Base-by-base conservation (phyloP, 2,329 filamentous ascomycete genomes). In the Nemania bipapillata region DNA sequence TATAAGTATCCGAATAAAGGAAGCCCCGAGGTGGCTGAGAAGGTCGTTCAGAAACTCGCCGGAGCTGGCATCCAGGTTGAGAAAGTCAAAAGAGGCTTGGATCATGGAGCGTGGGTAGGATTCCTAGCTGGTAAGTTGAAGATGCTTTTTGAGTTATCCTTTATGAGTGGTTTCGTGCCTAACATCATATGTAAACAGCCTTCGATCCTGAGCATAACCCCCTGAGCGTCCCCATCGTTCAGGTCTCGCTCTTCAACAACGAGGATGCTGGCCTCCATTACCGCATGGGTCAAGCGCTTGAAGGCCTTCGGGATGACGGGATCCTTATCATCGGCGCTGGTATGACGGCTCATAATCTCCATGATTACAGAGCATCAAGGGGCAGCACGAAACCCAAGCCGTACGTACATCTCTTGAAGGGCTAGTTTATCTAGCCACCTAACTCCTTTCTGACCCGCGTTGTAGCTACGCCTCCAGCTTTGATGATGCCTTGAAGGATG, bases 101-200 rank as follows among this genome's bases (percentile, higher is more conserved):
- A 91, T 69, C 89, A 91, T 76, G 89, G 89, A 11, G 86, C 90
- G 22, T 91, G 88, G 83, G 86, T 83, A 1, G 83, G 84, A 2
- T 90, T 90, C 76, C 83, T 77, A 57, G 75, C 73, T 40, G 74
- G 73, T 75, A 63, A 52, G 60, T 45, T 56, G 69, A 68, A 42
- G 42, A 17, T 40, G 37, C 50, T 8, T 15, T 45, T 30, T 40
- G 2, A 2, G 1, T 26, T 8, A 17, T 8, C n/a, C n/a, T 20
- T 56, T 15, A 15, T 26, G 3, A 20, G 9, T 30, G 9, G 12
- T 53, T 45, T 8, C 12, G 22, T 55, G 9, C 5, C 52, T 57
- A 11, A 63, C 52, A 12, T 15, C 4, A 15, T 12, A 9, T 26
- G 2, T 8, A 26, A 35, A 24, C 15, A 83, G 84, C 85, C n/a